Conservation (phyloP, 2,329 filamentous ascomycete species). For the Fusarium sp. region DNA sequence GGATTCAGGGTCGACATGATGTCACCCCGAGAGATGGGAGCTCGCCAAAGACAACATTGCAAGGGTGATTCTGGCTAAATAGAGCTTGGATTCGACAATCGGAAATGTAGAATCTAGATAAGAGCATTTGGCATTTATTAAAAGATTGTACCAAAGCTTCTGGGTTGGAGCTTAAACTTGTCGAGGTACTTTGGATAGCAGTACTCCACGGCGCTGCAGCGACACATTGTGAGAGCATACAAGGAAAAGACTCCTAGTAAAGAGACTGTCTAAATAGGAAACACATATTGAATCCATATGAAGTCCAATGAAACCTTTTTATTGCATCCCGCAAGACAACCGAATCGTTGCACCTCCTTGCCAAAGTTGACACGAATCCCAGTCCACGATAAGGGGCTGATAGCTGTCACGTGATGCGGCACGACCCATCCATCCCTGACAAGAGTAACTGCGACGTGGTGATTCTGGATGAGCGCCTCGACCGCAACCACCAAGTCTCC, state of each 20-base stretch:
- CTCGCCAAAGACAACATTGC: neutral
- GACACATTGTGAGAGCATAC: neutral
- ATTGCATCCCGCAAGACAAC: neutral
- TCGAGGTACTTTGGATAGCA: neutral
- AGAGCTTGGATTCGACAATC: neutral
- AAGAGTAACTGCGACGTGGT: slow-evolving; percentile 54
- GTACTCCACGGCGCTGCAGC: neutral
- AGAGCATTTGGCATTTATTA: neutral
- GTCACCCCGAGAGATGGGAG: slow-evolving; percentile 26
- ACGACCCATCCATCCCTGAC: slow-evolving; percentile 45
- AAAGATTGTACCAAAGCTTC: neutral
- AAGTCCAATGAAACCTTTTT: neutral
- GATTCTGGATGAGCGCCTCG: slow-evolving; percentile 48
- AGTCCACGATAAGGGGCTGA: slow-evolving; percentile 41
- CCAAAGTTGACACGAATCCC: slow-evolving; percentile 44
- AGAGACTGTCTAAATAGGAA: neutral
- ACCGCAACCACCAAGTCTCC: slow-evolving; percentile 50
- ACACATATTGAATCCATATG: neutral
- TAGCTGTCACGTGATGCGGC: slow-evolving; percentile 50
- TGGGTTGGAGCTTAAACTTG: neutral
- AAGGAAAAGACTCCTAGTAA: neutral
- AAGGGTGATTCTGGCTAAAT: neutral
- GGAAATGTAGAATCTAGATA: neutral
- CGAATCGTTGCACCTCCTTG: neutral
- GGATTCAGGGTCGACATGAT: slow-evolving; percentile 37